Evolutionary conservation across 2,329 filamentous ascomycete genomes (phyloP).

Genomic region (Phialemoniopsis sp.): DNA sequence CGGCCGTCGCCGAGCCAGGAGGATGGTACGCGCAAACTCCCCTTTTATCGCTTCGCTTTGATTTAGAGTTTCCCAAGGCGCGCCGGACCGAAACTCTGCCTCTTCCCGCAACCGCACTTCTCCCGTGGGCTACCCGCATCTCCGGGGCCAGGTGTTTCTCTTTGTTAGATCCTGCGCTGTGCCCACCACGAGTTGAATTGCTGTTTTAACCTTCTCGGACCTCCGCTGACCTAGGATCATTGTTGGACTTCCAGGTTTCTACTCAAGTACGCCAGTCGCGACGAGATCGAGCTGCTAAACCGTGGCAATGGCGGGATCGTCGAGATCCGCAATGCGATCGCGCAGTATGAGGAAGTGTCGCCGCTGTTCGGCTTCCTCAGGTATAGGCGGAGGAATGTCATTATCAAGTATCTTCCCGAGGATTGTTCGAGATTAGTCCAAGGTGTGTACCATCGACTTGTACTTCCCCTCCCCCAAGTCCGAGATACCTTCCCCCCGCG

Average conservation of each 20-base stretch:
- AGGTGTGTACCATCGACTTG: conserved; percentile 55
- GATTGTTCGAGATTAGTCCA: conserved; percentile 86
- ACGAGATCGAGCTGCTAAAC: conserved; percentile 76
- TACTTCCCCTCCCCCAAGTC: conserved; percentile 5
- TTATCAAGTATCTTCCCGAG: conserved; percentile 90
- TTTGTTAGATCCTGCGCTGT: neutral
- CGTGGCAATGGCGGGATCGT: conserved; percentile 77
- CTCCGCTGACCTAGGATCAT: neutral
- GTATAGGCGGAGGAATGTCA: conserved; percentile 83
- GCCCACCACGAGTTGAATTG: too few relatives aligned
- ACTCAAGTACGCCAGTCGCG: conserved; percentile 83
- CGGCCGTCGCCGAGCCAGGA: conserved; percentile 75
- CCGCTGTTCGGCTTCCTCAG: conserved; percentile 90
- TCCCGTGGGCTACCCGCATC: neutral
- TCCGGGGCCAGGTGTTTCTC: too few relatives aligned
- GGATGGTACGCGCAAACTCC: conserved; percentile 71
- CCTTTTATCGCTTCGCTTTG: conserved; percentile 4
- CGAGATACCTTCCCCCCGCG: neutral
- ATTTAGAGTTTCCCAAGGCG: neutral
- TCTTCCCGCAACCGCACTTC: neutral
- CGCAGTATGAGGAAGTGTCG: conserved; percentile 75
- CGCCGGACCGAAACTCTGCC: neutral
- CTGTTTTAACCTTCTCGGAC: conserved; percentile 1
- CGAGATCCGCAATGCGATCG: conserved; percentile 76
- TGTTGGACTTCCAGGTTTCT: conserved; percentile 68